A percentile compares a stretch with the other conserved stretches of the same genome.
Conservation (phyloP, 2,329 filamentous ascomycete species). For the Fusarium sp. region DNA sequence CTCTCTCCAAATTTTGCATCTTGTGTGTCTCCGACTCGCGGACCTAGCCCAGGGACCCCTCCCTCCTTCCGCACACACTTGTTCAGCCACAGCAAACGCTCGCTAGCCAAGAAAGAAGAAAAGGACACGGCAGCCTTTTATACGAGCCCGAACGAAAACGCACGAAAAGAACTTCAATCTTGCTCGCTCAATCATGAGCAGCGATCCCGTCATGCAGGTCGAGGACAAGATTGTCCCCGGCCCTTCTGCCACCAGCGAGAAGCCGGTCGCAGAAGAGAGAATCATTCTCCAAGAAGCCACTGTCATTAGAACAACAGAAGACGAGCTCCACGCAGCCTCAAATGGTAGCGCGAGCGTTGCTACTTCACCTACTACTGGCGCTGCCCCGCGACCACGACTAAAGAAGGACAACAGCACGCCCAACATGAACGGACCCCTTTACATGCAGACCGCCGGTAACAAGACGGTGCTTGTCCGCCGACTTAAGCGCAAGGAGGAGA, state of each 20-base stretch:
- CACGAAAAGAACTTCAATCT: constrained; percentile 11
- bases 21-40: constrained; percentile 34
- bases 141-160: constrained; percentile 19
- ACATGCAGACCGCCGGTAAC: constrained; percentile 64
- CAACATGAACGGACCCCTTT: constrained; percentile 67
- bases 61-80: constrained; percentile 21
- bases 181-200: constrained; percentile 43
- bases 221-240: constrained; percentile 38
- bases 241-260: constrained; percentile 21
- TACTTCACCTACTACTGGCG: constrained; percentile 27
- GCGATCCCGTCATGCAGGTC: constrained; percentile 44
- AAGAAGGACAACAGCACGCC: constrained; percentile 50
- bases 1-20: constrained; percentile 15
- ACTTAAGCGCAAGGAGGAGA: constrained; percentile 70
- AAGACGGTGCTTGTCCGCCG: constrained; percentile 67
- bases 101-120: background rate
- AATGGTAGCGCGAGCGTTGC: constrained; percentile 29
- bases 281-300: constrained; percentile 20
- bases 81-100: constrained; percentile 30
- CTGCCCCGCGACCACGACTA: constrained; percentile 44
- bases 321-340: constrained; percentile 11
- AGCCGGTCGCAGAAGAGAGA: constrained; percentile 28
- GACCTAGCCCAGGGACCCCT: constrained; percentile 27
- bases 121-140: constrained; percentile 26
- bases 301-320: constrained; percentile 11